Base-by-base conservation (phyloP, 2,329 filamentous ascomycete species). In the Cordyceps militaris region DNA sequence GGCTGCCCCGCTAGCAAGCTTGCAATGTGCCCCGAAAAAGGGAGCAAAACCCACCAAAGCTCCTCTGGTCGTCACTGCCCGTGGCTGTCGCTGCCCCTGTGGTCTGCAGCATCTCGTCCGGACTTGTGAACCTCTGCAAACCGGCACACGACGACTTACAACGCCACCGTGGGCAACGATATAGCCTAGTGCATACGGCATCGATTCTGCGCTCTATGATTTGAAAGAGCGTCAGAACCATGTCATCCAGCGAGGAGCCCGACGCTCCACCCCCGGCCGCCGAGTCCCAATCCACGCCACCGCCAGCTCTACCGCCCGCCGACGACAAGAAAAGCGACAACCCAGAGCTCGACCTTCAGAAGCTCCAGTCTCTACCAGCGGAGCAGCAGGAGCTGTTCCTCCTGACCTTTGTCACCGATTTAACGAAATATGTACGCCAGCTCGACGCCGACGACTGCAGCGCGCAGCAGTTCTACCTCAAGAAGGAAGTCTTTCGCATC, bases 381-480 rank as follows among this genome's bases (percentile, higher is more conserved):
- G 94, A 99, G 75, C 94, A 99, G 72, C 94, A 99, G 74, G 92
- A 97, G 67, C 83, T 99, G 13, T 95, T 94, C 72, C 82, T 99
- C 61, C 80, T 99, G 60, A 95, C 87, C 26, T 97, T 95, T 69
- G 88, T 92, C 36, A 88, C 91, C 28, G 84, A 88, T 60, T 80
- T 99, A 57, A 87, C 85, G 61, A 88, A 87, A 64, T 89, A 97
- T 79, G 88, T 96, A 46, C 79, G 85, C 56, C 77, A 77, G 16
- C 81, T 97, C 48, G 82, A 85, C 55, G 79, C 85, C 61, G 90
- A 96, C 64, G 88, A 89, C 68, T 88, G 92, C 64, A 93, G 89
- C 23, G 83, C 89, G 13, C 89, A 97, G 74, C 94, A 99, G 73
- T 85, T 91, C 66, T 89, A 90, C 70, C 80, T 99, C 66, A 97